A percentile compares a stretch with the other conserved stretches of the same genome.
Evolutionary conservation across 2,329 filamentous ascomycete genomes (phyloP).

Genomic region (Knoxdaviesia capensis): DNA sequence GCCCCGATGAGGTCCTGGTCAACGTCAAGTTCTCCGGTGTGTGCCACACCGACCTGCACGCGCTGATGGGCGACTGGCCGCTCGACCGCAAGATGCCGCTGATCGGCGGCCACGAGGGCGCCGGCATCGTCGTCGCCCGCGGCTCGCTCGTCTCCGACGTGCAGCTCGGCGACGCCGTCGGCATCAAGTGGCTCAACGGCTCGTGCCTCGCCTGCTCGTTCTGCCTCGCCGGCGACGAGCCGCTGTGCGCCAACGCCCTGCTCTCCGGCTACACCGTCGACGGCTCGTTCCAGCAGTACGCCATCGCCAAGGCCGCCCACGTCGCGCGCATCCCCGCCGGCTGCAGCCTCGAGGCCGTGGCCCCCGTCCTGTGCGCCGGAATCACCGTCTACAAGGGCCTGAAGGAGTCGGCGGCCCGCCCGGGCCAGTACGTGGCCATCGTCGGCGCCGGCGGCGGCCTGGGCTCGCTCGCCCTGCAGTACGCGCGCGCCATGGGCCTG

Average conservation of each 20-base stretch:
- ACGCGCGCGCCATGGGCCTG: constrained; percentile 79
- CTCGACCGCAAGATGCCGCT: constrained; percentile 64
- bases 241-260: constrained; percentile 53
- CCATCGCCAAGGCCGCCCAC: constrained; percentile 69
- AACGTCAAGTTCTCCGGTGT: constrained; percentile 83
- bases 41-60: constrained; percentile 69
- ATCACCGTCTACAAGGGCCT: constrained; percentile 69
- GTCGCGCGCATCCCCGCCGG: constrained; percentile 66
- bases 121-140: constrained; percentile 62
- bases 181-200: constrained; percentile 87
- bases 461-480: constrained; percentile 63
- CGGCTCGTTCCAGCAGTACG: constrained; percentile 85
- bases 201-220: constrained; percentile 68
- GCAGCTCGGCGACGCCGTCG: constrained; percentile 65
- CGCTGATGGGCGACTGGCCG: constrained; percentile 81
- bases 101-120: constrained; percentile 64
- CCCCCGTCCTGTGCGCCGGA: constrained; percentile 67
- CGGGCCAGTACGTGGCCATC: constrained; percentile 64
- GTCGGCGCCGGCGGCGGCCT: constrained; percentile 75
- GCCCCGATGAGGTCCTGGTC: constrained; percentile 76
- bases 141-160: constrained; percentile 62
- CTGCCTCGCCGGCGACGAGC: constrained; percentile 65
- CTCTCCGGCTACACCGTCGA: constrained; percentile 88
- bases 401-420: constrained; percentile 44
- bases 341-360: constrained; percentile 52